Conservation (phyloP, 768 basidiomycete species). For the Leccinum arenicola region DNA sequence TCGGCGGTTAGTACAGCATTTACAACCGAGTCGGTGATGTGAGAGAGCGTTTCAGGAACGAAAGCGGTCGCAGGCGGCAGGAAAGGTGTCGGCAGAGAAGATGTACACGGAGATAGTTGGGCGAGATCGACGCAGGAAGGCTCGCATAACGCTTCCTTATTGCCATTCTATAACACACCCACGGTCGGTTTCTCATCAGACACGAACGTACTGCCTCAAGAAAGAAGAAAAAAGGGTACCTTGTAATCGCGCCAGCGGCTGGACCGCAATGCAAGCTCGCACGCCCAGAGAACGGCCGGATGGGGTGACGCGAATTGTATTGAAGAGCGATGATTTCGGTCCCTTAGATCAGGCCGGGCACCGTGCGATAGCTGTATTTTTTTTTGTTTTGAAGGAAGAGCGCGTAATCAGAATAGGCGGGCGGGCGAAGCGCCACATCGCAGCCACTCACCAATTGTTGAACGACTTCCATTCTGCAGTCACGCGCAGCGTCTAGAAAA, state of each 20-base stretch:
- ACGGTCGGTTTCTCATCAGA: conserved; percentile 4
- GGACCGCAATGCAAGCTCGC: conserved; percentile 61
- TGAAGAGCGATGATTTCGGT: conserved; percentile 68
- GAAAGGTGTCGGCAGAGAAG: conserved; percentile 26
- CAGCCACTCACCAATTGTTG: conserved; percentile 62
- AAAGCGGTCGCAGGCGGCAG: conserved; percentile 33
- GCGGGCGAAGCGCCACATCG: conserved; percentile 2
- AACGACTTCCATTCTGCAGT: conserved; percentile 67
- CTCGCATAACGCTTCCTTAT: conserved; percentile 27
- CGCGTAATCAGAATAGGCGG: conserved; percentile 5
- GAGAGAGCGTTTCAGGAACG: conserved; percentile 38
- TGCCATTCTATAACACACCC: conserved; percentile 26
- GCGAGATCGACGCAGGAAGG: conserved; percentile 22
- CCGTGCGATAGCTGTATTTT: conserved; percentile 50
- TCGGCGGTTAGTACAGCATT: conserved; percentile 51
- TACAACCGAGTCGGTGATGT: conserved; percentile 51
- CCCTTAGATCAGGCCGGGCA: conserved; percentile 70
- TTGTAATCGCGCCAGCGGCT: conserved; percentile 58
- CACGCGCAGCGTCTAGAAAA: conserved; percentile 68
- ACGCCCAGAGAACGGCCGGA: conserved; percentile 63
- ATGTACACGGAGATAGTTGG: conserved; percentile 27
- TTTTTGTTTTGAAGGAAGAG: background rate
- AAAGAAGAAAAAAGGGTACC: conserved; percentile 36
- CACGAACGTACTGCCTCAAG: background rate
- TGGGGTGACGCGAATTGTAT: conserved; percentile 66